Percentiles rank a stretch among this genome's conserved stretches.
Conservation (phyloP, 2,329 filamentous ascomycete genomes). For the Clarireedia paspali region DNA sequence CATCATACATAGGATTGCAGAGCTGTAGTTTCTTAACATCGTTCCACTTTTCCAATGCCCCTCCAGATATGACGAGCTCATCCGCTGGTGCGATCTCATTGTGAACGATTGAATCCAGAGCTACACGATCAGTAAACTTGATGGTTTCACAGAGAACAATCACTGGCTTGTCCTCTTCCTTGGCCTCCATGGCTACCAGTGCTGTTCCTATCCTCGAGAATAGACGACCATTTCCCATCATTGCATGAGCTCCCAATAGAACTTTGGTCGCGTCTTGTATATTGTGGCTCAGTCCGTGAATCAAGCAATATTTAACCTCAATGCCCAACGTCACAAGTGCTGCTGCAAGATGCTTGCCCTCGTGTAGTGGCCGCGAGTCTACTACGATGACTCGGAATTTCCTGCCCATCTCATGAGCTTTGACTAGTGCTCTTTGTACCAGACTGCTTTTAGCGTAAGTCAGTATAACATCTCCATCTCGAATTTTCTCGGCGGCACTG, state of each 20-base stretch:
- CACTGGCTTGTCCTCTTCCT: conserved; percentile 68
- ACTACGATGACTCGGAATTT: conserved; percentile 78
- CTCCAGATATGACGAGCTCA: conserved; percentile 41
- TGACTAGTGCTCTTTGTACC: conserved; percentile 72
- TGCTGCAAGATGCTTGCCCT: conserved; percentile 65
- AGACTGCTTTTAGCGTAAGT: conserved; percentile 83
- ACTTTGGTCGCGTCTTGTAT: conserved; percentile 57
- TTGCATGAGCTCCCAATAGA: conserved; percentile 81
- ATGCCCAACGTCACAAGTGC: conserved; percentile 60
- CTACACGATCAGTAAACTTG: conserved; percentile 88
- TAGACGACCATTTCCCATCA: conserved; percentile 90
- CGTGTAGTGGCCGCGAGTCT: conserved; percentile 65
- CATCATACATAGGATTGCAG: conserved; percentile 79
- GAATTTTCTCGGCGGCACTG: conserved; percentile 67
- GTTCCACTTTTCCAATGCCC: conserved; percentile 43
- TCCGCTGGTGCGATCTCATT: conserved; percentile 84
- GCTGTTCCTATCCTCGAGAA: conserved; percentile 85
- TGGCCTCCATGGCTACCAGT: conserved; percentile 76
- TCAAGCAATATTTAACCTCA: conserved; percentile 71
- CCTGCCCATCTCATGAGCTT: conserved; percentile 62
- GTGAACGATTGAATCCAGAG: conserved; percentile 84
- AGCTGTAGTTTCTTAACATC: conserved; percentile 54
- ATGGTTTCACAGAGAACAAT: conserved; percentile 89
- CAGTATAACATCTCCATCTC: conserved; percentile 72
- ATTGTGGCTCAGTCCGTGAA: conserved; percentile 68